Base-by-base conservation (phyloP, 352 stramenopile genomes). In the Pythium myriotylum region DNA sequence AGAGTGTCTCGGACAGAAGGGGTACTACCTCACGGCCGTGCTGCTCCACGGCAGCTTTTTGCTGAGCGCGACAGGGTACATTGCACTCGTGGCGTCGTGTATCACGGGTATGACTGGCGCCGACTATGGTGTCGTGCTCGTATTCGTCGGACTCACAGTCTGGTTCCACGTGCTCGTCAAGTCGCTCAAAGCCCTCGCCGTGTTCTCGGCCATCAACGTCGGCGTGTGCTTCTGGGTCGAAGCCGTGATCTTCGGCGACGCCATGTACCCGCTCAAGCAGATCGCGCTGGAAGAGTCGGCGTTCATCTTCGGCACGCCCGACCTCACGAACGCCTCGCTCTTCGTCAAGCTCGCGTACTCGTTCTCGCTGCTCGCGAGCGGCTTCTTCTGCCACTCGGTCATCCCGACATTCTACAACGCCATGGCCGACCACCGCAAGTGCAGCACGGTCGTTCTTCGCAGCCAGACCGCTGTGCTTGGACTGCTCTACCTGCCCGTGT, bases 201-300 rank as follows among this genome's bases (percentile, higher is more conserved):
- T 79, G 29, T 59, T 92, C 32, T 92, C 84, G 37, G 76, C 75
- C 2, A 52, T 92, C 37, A 92, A 92, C 59, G 79, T 92, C n/a
- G 79, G 76, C n/a, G 54, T 92, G 33, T 80, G 70, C 47, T 86
- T 91, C 53, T 92, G 84, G 84, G 84, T 92, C 59, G 84, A 92
- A 56, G 77, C 78, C 32, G 69, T 92, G 47, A 92, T 92, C 73
- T 77, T 92, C 29, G 84, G 84, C 41, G 84, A 92, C 60, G 84
- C 84, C 54, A 91, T 90, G 81, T 92, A 91, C 46, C 84, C 84
- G 29, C 74, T 91, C 20, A 91, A 84, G 69, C 76, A 91, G 48
- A 91, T 92, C 67, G 73, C 79, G 24, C 52, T 86, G 19, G 72
- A 81, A 17, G 62, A 88, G 51, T 76, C 79, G 14, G 67, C 78